Evolutionary conservation across 805 yeast species (phyloP).

Genomic region (Ascoidea tarda): DNA sequence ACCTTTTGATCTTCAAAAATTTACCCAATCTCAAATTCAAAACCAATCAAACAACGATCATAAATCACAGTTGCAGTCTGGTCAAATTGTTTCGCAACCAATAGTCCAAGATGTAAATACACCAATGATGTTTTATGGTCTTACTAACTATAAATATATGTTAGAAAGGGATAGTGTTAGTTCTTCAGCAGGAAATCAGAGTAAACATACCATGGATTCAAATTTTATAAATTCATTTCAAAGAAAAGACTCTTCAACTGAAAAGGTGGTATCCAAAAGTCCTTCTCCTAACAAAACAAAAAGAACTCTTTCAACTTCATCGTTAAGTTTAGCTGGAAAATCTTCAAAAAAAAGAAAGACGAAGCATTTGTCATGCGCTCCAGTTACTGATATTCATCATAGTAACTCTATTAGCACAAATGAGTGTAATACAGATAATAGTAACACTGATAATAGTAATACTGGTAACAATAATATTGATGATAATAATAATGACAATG

Average conservation of each 20-base stretch:
- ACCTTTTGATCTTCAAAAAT: too few species aligned
- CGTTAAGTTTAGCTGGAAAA: background rate
- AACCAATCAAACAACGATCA: too few species aligned
- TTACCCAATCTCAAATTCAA: too few species aligned
- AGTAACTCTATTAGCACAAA: background rate
- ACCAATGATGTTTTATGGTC: background rate
- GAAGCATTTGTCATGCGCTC: background rate
- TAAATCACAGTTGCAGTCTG: too few species aligned
- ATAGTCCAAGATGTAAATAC: too few species aligned
- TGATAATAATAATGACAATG: background rate
- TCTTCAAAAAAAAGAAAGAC: background rate
- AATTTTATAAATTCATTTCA: too few species aligned
- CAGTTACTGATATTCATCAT: background rate
- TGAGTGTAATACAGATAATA: background rate
- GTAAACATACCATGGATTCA: background rate
- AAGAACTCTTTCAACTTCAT: background rate
- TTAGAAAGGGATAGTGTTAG: background rate
- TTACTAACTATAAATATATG: background rate
- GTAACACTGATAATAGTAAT: too few species aligned
- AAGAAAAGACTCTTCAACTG: background rate
- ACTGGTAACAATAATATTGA: too few species aligned
- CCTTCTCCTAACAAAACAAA: background rate
- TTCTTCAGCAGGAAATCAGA: background rate
- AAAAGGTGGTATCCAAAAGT: background rate
- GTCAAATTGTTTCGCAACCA: too few species aligned